Conservation (phyloP, 2,329 filamentous ascomycete genomes). For the Emydomyces testavorans region DNA sequence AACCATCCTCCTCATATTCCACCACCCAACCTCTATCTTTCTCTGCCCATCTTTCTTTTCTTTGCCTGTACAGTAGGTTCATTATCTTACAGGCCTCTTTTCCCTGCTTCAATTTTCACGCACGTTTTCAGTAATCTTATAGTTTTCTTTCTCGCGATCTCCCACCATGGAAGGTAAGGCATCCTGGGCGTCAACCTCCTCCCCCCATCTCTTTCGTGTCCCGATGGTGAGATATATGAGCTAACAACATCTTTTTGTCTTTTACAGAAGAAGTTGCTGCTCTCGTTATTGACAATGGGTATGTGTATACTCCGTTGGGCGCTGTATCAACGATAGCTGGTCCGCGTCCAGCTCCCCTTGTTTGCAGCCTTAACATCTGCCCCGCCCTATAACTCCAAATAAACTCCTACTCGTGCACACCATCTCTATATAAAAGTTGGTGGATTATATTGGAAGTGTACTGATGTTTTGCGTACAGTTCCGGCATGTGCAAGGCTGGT, state of each 20-base stretch:
- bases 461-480: constrained; percentile 49
- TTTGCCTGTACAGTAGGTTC: constrained; percentile 16
- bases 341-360: neutral
- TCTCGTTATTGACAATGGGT: constrained; percentile 99
- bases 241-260: constrained; percentile 37
- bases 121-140: constrained; percentile 28
- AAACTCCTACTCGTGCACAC: neutral
- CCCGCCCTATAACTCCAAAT: neutral
- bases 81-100: constrained; percentile 13
- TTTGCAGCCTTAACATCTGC: constrained; percentile 12
- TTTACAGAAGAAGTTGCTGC: constrained; percentile 95
- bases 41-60: constrained; percentile 10
- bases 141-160: constrained; percentile 23
- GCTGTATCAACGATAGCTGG: neutral
- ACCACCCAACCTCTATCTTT: constrained; percentile 19
- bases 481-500: constrained; percentile 99
- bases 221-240: constrained; percentile 16
- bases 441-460: constrained; percentile 3
- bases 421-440: neutral
- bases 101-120: constrained; percentile 24
- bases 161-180: constrained; percentile 55
- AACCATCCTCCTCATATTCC: constrained; percentile 19
- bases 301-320: constrained; percentile 45
- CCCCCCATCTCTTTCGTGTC: constrained; percentile 14
- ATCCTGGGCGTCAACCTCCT: constrained; percentile 21